A percentile compares a stretch with the other conserved stretches of the same genome.
Evolutionary conservation across 805 yeast species (phyloP).

Genomic region (Wickerhamomyces rabaulensis): DNA sequence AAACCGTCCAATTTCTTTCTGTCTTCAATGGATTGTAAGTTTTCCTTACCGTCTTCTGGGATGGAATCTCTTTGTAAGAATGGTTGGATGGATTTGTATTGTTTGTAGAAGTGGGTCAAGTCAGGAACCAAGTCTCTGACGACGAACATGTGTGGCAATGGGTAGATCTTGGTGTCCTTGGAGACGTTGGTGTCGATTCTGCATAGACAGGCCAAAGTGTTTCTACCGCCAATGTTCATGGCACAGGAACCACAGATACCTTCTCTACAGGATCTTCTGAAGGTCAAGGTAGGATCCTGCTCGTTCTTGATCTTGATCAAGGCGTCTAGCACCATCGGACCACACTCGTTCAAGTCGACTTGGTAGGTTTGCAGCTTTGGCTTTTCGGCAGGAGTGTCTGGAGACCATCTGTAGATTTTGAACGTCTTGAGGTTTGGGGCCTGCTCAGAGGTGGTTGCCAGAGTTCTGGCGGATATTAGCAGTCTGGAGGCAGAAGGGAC

Average conservation of each 20-base stretch:
- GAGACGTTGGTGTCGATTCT: slow-evolving; percentile 77
- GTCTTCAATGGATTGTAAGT: slow-evolving; percentile 85
- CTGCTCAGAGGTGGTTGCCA: slow-evolving; percentile 45
- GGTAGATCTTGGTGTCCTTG: slow-evolving; percentile 84
- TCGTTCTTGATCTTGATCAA: slow-evolving; percentile 92
- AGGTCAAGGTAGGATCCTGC: slow-evolving; percentile 91
- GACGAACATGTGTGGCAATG: slow-evolving; percentile 96
- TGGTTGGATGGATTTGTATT: slow-evolving; percentile 97
- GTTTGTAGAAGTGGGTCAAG: slow-evolving; percentile 95
- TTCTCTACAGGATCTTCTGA: slow-evolving; percentile 98
- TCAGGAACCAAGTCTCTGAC: slow-evolving; percentile 98
- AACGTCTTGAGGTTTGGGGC: slow-evolving; percentile 70
- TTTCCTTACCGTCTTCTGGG: slow-evolving; percentile 91
- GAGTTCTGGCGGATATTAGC: slow-evolving; percentile 16
- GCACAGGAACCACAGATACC: slow-evolving; percentile 99
- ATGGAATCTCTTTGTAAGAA: slow-evolving; percentile 73
- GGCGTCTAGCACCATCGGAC: slow-evolving; percentile 98
- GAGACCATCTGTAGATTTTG: slow-evolving; percentile 96
- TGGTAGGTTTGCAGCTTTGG: slow-evolving; percentile 82
- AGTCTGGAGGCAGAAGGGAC: not conserved
- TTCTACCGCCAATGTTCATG: slow-evolving; percentile 97
- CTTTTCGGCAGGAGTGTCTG: slow-evolving; percentile 90
- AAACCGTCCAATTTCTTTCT: slow-evolving; percentile 95
- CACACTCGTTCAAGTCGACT: slow-evolving; percentile 84
- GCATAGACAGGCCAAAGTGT: slow-evolving; percentile 95